Percentiles rank a stretch among this genome's conserved stretches.
phyloP scores from a whole-genome alignment of 345 rosid species.

The Citrus mangshanensis region DNA sequence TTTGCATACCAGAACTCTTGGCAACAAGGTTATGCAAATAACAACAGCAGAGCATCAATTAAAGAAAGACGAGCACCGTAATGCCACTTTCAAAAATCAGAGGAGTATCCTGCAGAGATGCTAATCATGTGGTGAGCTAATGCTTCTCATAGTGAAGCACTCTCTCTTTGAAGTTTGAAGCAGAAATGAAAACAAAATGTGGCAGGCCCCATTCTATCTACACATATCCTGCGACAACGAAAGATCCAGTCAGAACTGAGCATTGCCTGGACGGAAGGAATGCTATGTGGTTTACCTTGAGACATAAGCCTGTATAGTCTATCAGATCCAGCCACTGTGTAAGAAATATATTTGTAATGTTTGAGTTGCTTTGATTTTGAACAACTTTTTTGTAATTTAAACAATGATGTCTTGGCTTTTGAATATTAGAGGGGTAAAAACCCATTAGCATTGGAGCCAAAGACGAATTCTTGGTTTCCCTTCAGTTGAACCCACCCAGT shows the following conservation, averaged over 20 bases:
- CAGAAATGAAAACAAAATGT: not conserved
- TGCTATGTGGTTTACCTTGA: not conserved
- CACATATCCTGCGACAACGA: not conserved
- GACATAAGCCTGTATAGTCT: not conserved
- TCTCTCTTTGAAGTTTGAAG: not conserved
- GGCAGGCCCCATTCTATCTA: not conserved
- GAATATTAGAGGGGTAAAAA: not conserved
- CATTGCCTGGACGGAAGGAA: not conserved
- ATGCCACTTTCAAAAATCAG: not conserved
- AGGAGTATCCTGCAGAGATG: not conserved
- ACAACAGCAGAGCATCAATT: not conserved
- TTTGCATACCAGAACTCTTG: not conserved
- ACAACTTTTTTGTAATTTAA: not conserved
- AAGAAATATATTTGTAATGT: not conserved
- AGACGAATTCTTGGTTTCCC: not conserved
- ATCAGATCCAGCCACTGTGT: not conserved
- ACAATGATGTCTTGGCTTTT: not conserved
- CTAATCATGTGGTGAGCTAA: not conserved
- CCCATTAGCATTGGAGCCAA: not conserved
- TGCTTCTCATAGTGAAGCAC: not conserved
- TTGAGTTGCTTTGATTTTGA: not conserved
- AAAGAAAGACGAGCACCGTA: not conserved
- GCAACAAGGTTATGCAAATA: not conserved
- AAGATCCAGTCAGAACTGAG: not conserved
- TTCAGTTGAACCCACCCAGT: not conserved